Base-by-base conservation (phyloP, 768 basidiomycete species). In the Boletellus ananas region DNA sequence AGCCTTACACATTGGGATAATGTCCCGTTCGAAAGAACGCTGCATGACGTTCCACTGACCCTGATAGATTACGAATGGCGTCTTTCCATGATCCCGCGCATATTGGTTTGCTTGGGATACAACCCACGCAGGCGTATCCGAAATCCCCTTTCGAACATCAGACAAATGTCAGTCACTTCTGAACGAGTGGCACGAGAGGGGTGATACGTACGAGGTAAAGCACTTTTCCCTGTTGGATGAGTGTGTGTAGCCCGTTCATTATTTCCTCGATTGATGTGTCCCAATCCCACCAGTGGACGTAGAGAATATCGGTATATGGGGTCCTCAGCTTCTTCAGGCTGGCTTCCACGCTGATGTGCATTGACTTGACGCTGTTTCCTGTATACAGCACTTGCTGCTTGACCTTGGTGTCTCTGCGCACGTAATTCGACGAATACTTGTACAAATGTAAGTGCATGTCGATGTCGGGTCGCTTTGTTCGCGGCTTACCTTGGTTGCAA, bases 281-380 rank as follows among this genome's bases (percentile, higher is more conserved):
- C 50, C 63, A 71, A 45, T 62, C 61, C 61, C 61, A 63, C 58
- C 58, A 66, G 37, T 64, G 62, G 17, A 64, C 43, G 34, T 63
- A 48, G 18, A 56, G 42, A 21, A 47, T 54, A 17, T 42, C 45
- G 18, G 63, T 50, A 17, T 54, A 59, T 40, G 56, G 58, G 29
- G 55, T 46, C 16, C 58, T 47, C 14, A 60, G 52, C 29, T 54
- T 56, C 47, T 56, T 50, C 43, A 49, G 42, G 44, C 41, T 45
- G 7, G 56, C 67, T 29, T 61, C 53, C 6, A 78, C 62, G n/a
- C 72, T 70, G 37, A 76, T 38, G 29, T 65, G 63, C 54, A 78
- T 56, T 3, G 64, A 67, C 58, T 79, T 79, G 52, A 62, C 53
- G 51, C 67, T 69, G 59, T 83, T 82, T 6, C 81, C 81, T 7